phyloP scores from a whole-genome alignment of 306 rosid species.

The Pachyrhizus erosus region DNA sequence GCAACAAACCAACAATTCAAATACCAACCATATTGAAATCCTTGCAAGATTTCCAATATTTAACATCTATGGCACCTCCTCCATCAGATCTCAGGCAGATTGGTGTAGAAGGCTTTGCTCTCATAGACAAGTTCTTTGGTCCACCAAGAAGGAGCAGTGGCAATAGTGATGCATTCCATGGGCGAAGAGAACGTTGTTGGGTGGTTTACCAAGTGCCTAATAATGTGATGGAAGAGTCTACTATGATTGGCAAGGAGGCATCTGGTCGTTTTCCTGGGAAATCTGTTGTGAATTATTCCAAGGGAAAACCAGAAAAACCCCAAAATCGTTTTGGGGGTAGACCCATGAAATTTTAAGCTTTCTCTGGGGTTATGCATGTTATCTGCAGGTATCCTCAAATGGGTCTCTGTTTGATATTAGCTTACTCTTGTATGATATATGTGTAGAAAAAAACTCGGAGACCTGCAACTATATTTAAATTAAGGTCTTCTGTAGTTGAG shows the following conservation, averaged over 20 bases:
- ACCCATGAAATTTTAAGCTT: conserved; percentile 9
- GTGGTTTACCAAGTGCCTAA: conserved; percentile 18
- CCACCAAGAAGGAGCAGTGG: neutral
- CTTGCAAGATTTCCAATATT: neutral
- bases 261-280: neutral
- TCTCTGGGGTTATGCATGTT: neutral
- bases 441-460: conserved; percentile 33
- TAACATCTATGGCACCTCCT: conserved; percentile 32
- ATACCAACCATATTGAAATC: neutral
- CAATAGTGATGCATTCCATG: neutral
- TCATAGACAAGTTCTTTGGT: conserved; percentile 35
- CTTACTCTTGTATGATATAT: conserved; percentile 8
- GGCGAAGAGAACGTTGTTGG: neutral
- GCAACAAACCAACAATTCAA: neutral
- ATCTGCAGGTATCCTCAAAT: neutral
- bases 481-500: conserved; percentile 34
- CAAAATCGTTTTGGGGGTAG: conserved; percentile 43
- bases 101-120: conserved; percentile 37
- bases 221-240: neutral
- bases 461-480: neutral
- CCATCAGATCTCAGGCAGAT: conserved; percentile 25
- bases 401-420: neutral
- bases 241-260: neutral
- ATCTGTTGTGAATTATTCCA: neutral
- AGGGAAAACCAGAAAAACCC: neutral